Percentiles rank a stretch among this genome's conserved stretches.
Evolutionary conservation across 2,329 filamentous ascomycete species (phyloP).

Genomic region (Diplodia sapinea): DNA sequence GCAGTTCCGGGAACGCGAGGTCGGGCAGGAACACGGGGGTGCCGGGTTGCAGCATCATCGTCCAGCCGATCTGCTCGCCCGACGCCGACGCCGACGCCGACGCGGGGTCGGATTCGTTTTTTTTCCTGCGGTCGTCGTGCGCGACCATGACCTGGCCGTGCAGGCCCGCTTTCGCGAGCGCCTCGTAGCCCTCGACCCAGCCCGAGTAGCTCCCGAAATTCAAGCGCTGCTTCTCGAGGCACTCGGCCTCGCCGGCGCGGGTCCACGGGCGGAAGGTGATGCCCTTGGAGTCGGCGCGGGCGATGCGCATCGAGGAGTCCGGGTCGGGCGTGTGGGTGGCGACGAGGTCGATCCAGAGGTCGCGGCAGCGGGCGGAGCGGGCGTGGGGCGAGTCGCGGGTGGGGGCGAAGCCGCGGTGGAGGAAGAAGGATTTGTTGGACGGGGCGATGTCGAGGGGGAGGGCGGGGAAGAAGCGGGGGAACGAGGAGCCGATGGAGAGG

Average conservation of each 20-base stretch:
- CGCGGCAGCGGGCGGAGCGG: neutral
- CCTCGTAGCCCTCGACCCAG: conserved; percentile 16
- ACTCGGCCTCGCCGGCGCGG: neutral
- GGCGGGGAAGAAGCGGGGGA: conserved; percentile 25
- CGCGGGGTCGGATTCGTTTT: neutral
- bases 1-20: neutral
- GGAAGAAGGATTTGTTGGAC: neutral
- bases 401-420: conserved; percentile 11
- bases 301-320: neutral
- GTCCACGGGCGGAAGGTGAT: conserved; percentile 7
- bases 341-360: conserved; percentile 17
- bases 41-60: conserved; percentile 15
- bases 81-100: too few species aligned
- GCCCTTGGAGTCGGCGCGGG: neutral
- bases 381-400: neutral
- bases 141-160: conserved; percentile 23
- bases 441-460: neutral
- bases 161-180: neutral
- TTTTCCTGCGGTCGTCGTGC: neutral
- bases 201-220: conserved; percentile 8
- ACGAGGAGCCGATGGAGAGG: conserved; percentile 19
- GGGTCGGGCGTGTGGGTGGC: neutral
- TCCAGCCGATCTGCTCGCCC: conserved; percentile 8
- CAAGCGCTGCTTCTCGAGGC: neutral
- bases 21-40: neutral